Evolutionary conservation across 768 basidiomycete genomes (phyloP), one percentile per base, ranked within the genome.

Genomic region (Galerina marginata): DNA sequence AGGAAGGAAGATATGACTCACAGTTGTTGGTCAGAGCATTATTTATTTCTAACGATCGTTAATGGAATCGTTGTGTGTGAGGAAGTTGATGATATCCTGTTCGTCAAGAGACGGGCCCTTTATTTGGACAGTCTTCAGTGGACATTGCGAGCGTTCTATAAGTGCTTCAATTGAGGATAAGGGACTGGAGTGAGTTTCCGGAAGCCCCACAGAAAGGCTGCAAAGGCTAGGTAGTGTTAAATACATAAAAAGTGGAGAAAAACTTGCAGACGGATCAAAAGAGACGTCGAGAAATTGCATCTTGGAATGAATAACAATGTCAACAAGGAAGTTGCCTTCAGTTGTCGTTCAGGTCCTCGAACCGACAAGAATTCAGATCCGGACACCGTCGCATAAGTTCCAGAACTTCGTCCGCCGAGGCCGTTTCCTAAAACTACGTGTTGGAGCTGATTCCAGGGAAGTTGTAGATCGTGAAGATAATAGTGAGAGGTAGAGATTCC

Each of bases 381-480:
- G 55, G 55, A 37, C 60, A 62, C 37, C 60, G 49, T 42, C 49
- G 39, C 20, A 62, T 16, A 33, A 57, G 15, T 16, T 62, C 60
- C 12, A 62, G 11, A 6, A 51, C 60, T 44, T 62, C 60, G 39
- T 62, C 60, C n/a, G 14, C 36, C 4, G 56, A 62, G 20, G 55
- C 39, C 3, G 43, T 39, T 39, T 6, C 43, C 50, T 11, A 62
- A 29, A 14, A 39, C 16, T 4, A 45, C 60, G 14, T 33, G 15
- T 15, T 45, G 52, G 37, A 62, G 55, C 23, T 62, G 55, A 11
- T 6, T 6, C 60, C 60, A 57, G 16, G 60, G 60, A 42, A 46
- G 57, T 10, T 25, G 14, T 9, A 62, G 25, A 29, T 53, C 48
- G 15, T 47, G 43, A 9, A 62, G 25, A 37, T 57, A 57, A 36